Percentiles rank a stretch among this genome's conserved stretches.
Evolutionary conservation across 345 rosid species (phyloP).

Genomic region (Gossypium longicalyx): DNA sequence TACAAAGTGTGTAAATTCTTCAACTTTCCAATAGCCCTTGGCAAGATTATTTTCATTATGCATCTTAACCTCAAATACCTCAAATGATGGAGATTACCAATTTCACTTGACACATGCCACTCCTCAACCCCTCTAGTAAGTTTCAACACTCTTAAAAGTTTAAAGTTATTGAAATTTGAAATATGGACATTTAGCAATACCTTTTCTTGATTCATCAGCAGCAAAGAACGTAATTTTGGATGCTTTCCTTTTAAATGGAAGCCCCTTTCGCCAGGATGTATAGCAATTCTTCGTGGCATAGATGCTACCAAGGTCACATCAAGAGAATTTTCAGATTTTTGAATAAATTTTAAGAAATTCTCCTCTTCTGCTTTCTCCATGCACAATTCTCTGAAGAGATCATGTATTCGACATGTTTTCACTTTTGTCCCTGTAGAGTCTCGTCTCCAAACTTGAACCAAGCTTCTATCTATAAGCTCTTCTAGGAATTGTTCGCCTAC

Average conservation of each 20-base stretch:
- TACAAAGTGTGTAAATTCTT: too few relatives aligned
- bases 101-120: neutral
- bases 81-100: too few relatives aligned
- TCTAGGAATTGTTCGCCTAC: conserved; percentile 21
- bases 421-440: conserved; percentile 13
- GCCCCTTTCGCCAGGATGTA: neutral
- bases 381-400: conserved; percentile 15
- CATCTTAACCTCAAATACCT: too few relatives aligned
- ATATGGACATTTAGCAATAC: too few relatives aligned
- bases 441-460: conserved; percentile 5
- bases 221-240: neutral
- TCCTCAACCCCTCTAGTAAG: too few relatives aligned
- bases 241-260: neutral
- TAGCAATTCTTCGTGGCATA: neutral
- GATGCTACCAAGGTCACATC: neutral
- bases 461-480: conserved; percentile 16
- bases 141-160: too few relatives aligned
- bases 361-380: conserved; percentile 2
- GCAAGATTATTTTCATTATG: too few relatives aligned
- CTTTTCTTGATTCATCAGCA: too few relatives aligned
- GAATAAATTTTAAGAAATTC: neutral
- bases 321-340: too few relatives aligned
- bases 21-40: too few relatives aligned
- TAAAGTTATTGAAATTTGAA: too few relatives aligned
- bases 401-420: conserved; percentile 13